Base-by-base conservation (phyloP, 306 rosid species). In the Vigna unguiculata region DNA sequence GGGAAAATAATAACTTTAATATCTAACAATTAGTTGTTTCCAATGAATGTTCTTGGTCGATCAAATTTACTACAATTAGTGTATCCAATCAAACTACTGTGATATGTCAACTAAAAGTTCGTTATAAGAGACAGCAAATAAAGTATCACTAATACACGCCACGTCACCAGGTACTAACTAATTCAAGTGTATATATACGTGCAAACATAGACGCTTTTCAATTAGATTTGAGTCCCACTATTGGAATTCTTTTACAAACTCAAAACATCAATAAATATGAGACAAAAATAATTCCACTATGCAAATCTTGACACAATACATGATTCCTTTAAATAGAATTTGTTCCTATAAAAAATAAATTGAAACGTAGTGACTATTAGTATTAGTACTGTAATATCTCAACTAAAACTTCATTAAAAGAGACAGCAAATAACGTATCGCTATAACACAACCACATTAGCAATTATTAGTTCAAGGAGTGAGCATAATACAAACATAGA, bases 181-280 rank as follows among this genome's bases (percentile, higher is more conserved):
- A 59, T 47, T 22, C 10, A n/a, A 52, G 49, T 20, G 62, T n/a
- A n/a, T n/a, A n/a, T 15, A 58, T 19, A 30, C 55, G 60, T 75
- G 60, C 71, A 58, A 24, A 20, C 49, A 22, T 10, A 45, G 43
- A 54, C 52, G 7, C 69, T 28, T 58, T 59, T 64, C 57, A 24
- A 17, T 22, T 25, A 30, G 6, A 52, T 64, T 17, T 4, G 30
- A 17, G 36, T 32, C 19, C 47, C 7, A 57, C 40, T 30, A 30
- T 5, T 6, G 25, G 30, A 11, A 43, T 12, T 43, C 12, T 12
- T 1, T 13, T 30, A 46, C 47, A 34, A 34, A 65, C 74, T 34
- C 24, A 8, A 65, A 47, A 55, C 74, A 12, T 30, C n/a, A 63
- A 65, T 59, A 28, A 59, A 59, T 55, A 66, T 22, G 19, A 65